A percentile compares a stretch with the other conserved stretches of the same genome.
Evolutionary conservation across 306 rosid genomes (phyloP).

Genomic region (Prunus salicina): DNA sequence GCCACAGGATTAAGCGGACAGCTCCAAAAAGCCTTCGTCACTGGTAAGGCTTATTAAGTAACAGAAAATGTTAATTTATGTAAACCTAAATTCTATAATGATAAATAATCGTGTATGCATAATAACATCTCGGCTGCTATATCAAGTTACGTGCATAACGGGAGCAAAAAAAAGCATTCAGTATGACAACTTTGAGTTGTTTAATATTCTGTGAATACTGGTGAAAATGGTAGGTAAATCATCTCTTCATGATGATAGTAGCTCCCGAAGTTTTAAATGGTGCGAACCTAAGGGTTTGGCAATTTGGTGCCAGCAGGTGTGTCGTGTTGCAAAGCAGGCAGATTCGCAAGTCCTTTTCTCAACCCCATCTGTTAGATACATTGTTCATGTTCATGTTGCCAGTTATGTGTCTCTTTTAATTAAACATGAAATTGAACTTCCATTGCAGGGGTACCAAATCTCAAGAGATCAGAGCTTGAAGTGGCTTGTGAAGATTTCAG

Average conservation of each 20-base stretch:
- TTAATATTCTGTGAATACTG: too few relatives aligned
- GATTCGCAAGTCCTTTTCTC: neutral
- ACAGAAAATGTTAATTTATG: neutral
- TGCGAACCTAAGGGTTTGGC: neutral
- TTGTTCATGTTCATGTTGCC: neutral
- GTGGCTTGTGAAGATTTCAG: slow-evolving; percentile 98
- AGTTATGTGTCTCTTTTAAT: neutral
- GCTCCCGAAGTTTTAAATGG: too few relatives aligned
- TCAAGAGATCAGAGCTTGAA: slow-evolving; percentile 84
- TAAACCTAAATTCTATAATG: neutral
- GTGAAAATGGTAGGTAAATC: neutral
- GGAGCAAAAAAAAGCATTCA: too few relatives aligned
- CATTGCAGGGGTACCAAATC: slow-evolving; percentile 82
- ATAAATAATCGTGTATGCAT: neutral
- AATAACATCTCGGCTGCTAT: too few relatives aligned
- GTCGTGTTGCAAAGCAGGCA: neutral
- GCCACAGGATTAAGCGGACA: slow-evolving; percentile 95
- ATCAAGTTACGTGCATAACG: too few relatives aligned
- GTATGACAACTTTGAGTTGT: too few relatives aligned
- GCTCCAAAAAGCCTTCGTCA: slow-evolving; percentile 92
- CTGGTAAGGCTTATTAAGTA: slow-evolving; percentile 51
- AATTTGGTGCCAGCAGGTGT: neutral
- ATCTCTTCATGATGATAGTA: neutral
- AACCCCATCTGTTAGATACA: slow-evolving; percentile 4
- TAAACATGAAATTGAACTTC: slow-evolving; percentile 21